Conservation (phyloP, 371 early-diverging fungal species). For the Mortierella sp. region DNA sequence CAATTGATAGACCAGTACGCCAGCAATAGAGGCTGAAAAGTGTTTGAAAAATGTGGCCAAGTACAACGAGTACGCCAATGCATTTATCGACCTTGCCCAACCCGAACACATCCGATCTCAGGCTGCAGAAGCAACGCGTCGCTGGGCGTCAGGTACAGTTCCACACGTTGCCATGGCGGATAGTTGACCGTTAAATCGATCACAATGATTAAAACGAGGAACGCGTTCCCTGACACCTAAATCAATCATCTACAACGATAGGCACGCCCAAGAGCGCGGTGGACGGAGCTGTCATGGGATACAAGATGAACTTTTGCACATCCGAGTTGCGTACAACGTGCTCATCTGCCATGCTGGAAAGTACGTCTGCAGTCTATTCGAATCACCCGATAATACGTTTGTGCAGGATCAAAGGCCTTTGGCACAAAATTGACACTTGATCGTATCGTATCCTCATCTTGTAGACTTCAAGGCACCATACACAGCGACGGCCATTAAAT, state of each 20-base stretch:
- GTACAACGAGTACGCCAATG: conserved; percentile 48
- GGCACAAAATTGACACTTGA: not conserved
- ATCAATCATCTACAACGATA: not conserved
- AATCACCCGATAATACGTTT: not conserved
- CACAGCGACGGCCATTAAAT: conserved; percentile 82
- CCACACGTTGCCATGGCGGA: not conserved
- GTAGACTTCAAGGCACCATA: conserved; percentile 82
- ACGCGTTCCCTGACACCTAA: not conserved
- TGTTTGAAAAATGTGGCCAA: conserved; percentile 23
- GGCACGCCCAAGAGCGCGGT: conserved; percentile 58
- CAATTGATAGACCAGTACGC: conserved; percentile 18
- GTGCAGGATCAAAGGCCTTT: no score
- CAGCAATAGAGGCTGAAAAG: conserved; percentile 24
- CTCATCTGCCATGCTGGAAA: conserved; percentile 75
- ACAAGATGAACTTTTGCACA: conserved; percentile 85
- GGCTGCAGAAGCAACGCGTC: conserved; percentile 32
- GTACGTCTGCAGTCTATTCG: conserved; percentile 45
- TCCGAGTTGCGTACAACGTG: conserved; percentile 75
- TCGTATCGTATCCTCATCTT: not conserved
- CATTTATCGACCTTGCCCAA: conserved; percentile 35
- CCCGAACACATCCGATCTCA: conserved; percentile 23
- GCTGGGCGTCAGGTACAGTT: conserved; percentile 44
- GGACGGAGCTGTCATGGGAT: conserved; percentile 74
- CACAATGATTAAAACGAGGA: not conserved
- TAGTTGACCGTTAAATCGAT: not conserved